Conservation (phyloP, 352 stramenopile species). For the Phytophthora fragariae region DNA sequence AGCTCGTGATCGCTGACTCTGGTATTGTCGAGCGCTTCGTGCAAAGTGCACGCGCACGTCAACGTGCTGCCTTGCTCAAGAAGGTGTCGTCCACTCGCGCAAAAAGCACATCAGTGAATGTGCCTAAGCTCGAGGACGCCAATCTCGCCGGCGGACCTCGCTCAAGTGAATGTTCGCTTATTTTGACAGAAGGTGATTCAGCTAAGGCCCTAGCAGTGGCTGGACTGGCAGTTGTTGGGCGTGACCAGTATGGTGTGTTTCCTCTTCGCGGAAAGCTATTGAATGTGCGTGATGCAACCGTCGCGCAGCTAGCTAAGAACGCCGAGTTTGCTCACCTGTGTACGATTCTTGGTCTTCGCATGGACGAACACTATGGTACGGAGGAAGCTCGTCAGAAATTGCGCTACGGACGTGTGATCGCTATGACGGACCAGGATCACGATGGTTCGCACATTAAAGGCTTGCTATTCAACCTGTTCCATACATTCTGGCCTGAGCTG, state of each 20-base stretch:
- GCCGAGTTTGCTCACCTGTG: conserved; percentile 96
- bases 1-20: conserved; percentile 94
- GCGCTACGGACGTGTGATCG: conserved; percentile 99
- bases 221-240: conserved; percentile 97
- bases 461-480: conserved; percentile 99
- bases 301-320: conserved; percentile 92
- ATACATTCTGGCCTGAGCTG: conserved; percentile 98
- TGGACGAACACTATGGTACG: conserved; percentile 94
- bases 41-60: conserved; percentile 93
- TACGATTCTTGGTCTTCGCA: conserved; percentile 98
- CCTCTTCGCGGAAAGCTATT: conserved; percentile 97
- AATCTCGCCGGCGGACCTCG: conserved; percentile 95
- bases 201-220: conserved; percentile 99
- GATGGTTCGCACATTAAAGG: conserved; percentile 99
- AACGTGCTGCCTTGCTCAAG: conserved; percentile 93
- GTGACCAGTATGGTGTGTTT: conserved; percentile 99
- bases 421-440: conserved; percentile 99
- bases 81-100: conserved; percentile 83
- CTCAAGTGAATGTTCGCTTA: conserved; percentile 95
- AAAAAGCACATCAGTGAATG: conserved; percentile 82
- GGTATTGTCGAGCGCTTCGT: conserved; percentile 96
- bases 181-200: conserved; percentile 99
- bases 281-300: conserved; percentile 90
- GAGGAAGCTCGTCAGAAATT: conserved; percentile 91
- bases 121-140: conserved; percentile 99